Evolutionary conservation across 768 basidiomycete species (phyloP).

Genomic region (Dendrothele bispora): DNA sequence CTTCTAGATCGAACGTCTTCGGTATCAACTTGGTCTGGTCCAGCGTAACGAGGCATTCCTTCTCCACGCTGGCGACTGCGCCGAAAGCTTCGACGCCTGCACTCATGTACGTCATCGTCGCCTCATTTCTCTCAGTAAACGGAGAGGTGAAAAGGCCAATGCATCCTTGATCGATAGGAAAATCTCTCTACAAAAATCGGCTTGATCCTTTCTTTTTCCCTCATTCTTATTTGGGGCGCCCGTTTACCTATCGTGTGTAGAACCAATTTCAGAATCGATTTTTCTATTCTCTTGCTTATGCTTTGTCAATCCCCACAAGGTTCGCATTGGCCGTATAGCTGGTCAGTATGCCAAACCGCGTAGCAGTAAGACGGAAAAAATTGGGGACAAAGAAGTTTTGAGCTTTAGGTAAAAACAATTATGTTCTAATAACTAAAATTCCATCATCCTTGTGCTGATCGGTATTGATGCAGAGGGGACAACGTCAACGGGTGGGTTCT

Average conservation of each 20-base stretch:
- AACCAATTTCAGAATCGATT: too few species aligned
- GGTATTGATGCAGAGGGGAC: conserved; percentile 70
- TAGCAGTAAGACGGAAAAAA: conserved; percentile 77
- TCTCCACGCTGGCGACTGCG: conserved; percentile 96
- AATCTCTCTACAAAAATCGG: conserved; percentile 88
- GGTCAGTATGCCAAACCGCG: conserved; percentile 97
- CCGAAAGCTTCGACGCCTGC: conserved; percentile 92
- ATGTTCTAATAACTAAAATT: background rate
- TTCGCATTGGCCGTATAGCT: conserved; percentile 88
- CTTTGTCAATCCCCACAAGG: conserved; percentile 35
- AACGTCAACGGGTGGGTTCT: conserved; percentile 84
- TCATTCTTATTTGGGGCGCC: conserved; percentile 93
- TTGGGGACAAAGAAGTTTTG: conserved; percentile 72
- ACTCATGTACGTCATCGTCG: conserved; percentile 58
- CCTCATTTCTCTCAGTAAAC: conserved; percentile 10
- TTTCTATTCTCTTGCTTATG: background rate
- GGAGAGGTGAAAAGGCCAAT: conserved; percentile 6
- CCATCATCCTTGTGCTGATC: conserved; percentile 1
- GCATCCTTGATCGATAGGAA: conserved; percentile 45
- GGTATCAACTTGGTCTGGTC: conserved; percentile 76
- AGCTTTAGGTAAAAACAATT: conserved; percentile 74
- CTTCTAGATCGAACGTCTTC: conserved; percentile 76
- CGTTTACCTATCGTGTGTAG: conserved; percentile 85
- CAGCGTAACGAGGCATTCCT: conserved; percentile 90
- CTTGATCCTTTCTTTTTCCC: conserved; percentile 90